These are phyloP conservation scores for Beta vulgaris DNA, from an alignment of 148 eudicot species.

Conservation along the genomic window DNA sequence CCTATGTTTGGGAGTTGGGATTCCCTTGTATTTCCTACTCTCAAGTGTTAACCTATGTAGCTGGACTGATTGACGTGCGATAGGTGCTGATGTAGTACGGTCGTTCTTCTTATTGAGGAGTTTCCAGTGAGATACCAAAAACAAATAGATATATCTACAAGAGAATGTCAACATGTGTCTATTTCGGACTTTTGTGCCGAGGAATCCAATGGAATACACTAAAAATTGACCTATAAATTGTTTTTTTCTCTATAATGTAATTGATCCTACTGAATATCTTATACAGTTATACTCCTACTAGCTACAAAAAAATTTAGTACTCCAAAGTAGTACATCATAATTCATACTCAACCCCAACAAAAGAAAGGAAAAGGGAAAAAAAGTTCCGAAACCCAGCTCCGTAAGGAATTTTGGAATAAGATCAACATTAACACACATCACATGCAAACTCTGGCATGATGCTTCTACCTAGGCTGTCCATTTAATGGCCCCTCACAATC, in stretches of 20 bases:
- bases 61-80: no score
- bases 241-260: neutral
- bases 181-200: slow-evolving; percentile 4
- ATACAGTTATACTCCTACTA: no score
- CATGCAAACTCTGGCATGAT: slow-evolving; percentile 33
- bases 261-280: slow-evolving; percentile 2
- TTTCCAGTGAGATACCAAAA: no score
- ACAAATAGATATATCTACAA: neutral
- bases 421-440: slow-evolving; percentile 15
- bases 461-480: slow-evolving; percentile 18
- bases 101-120: no score
- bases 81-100: no score
- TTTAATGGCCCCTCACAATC: slow-evolving; percentile 21
- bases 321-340: no score
- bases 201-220: slow-evolving; percentile 12
- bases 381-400: neutral
- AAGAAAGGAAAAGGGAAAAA: no score
- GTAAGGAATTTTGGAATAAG: neutral
- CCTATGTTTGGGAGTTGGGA: no score
- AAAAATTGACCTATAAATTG: neutral
- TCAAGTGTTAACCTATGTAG: no score
- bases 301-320: slow-evolving; percentile 13
- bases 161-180: slow-evolving; percentile 5
- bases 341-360: neutral
- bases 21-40: no score